Conservation (phyloP, 1,284 basidiomycete genomes). For the Pascua guehoae region DNA sequence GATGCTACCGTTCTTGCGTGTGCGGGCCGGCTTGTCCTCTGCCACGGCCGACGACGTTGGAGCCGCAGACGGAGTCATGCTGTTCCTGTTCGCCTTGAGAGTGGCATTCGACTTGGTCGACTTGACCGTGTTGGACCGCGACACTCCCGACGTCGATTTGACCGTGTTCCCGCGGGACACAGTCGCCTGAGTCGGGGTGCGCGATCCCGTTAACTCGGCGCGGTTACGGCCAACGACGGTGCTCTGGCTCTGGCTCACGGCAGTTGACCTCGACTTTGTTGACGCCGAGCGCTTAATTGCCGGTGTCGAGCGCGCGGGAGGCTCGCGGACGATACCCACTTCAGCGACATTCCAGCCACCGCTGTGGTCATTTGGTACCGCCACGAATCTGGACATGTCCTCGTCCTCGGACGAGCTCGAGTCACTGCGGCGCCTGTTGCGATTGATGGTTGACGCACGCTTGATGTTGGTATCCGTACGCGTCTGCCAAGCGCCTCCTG, state of each 20-base stretch:
- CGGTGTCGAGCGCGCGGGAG: slow-evolving; percentile 1
- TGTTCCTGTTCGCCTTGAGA: slow-evolving; percentile 1
- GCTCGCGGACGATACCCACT: slow-evolving; percentile 21
- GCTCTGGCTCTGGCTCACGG: slow-evolving; percentile 16
- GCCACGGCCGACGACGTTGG: neutral
- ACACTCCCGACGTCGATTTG: slow-evolving; percentile 19
- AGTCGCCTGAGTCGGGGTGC: neutral
- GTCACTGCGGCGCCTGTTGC: slow-evolving; percentile 26
- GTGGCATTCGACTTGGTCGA: slow-evolving; percentile 14
- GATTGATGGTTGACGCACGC: slow-evolving; percentile 22
- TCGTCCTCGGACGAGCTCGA: slow-evolving; percentile 39
- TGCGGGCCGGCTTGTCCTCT: slow-evolving; percentile 7
- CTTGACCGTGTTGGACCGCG: slow-evolving; percentile 27
- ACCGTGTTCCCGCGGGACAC: slow-evolving; percentile 26
- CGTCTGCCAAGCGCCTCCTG: slow-evolving; percentile 38
- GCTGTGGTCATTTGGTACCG: slow-evolving; percentile 41
- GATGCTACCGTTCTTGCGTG: slow-evolving; percentile 32
- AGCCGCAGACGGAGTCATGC: neutral
- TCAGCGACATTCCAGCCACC: slow-evolving; percentile 37
- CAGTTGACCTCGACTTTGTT: slow-evolving; percentile 32
- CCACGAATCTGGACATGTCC: slow-evolving; percentile 31
- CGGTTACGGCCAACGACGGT: neutral
- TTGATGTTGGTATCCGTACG: slow-evolving; percentile 45
- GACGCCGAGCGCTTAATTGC: slow-evolving; percentile 30
- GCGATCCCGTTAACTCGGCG: neutral